phyloP scores from a whole-genome alignment of 108 stramenopile genomes.

The Cyclotella sp. region DNA sequence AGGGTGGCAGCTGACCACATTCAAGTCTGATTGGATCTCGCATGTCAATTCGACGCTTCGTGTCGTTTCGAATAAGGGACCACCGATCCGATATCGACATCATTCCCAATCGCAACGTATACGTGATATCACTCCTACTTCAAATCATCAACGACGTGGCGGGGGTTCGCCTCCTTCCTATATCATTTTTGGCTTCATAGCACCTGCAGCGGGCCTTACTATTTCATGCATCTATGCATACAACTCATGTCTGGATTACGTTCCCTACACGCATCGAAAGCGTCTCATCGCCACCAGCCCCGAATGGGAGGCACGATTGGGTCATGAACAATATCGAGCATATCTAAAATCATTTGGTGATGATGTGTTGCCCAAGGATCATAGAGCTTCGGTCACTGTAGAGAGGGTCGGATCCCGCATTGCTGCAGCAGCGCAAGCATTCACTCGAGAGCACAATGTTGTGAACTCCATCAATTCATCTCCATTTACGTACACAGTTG shows the following conservation, averaged over 20 bases:
- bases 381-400: constrained; percentile 74
- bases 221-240: constrained; percentile 54
- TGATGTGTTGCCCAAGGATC: constrained; percentile 65
- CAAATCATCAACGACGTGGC: not conserved
- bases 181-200: constrained; percentile 26
- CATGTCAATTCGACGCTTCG: not conserved
- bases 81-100: not conserved
- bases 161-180: constrained; percentile 16
- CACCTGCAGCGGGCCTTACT: constrained; percentile 46
- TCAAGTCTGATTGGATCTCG: not conserved
- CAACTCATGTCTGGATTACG: constrained; percentile 65
- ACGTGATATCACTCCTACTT: not conserved
- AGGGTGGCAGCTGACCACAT: not conserved
- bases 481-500: constrained; percentile 77
- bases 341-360: constrained; percentile 55
- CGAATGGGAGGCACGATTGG: constrained; percentile 56
- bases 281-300: constrained; percentile 73
- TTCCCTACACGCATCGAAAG: constrained; percentile 73
- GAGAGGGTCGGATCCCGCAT: constrained; percentile 77
- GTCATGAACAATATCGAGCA: constrained; percentile 60
- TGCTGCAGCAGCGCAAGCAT: constrained; percentile 63
- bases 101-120: constrained; percentile 3
- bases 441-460: constrained; percentile 21
- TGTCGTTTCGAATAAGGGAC: not conserved
- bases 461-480: constrained; percentile 13